phyloP scores from a whole-genome alignment of 2,329 filamentous ascomycete species.

The Blastomyces silverae region DNA sequence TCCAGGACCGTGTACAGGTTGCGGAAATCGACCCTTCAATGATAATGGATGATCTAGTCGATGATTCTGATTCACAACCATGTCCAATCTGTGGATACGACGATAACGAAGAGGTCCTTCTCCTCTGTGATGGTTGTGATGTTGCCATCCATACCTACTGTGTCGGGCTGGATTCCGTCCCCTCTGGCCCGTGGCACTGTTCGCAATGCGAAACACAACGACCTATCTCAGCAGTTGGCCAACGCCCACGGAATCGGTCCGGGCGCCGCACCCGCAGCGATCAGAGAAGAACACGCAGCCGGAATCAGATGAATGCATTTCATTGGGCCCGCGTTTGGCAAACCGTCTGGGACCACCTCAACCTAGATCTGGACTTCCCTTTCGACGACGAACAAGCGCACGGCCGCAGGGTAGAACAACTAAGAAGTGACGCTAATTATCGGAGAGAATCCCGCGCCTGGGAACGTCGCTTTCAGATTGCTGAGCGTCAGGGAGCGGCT shows the following conservation, averaged over 20 bases:
- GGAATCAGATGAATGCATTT: conserved; percentile 43
- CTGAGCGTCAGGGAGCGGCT: conserved; percentile 67
- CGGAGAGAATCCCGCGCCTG: conserved; percentile 61
- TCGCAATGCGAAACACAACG: conserved; percentile 61
- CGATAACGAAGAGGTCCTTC: conserved; percentile 74
- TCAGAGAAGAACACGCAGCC: conserved; percentile 37
- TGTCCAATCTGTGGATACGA: conserved; percentile 78
- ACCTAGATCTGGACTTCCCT: conserved; percentile 76
- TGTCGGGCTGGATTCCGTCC: conserved; percentile 70
- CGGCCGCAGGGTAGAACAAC: conserved; percentile 51
- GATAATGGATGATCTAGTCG: conserved; percentile 59
- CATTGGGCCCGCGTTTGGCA: conserved; percentile 79
- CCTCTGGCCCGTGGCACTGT: conserved; percentile 81
- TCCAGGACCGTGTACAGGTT: conserved; percentile 58
- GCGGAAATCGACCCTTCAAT: conserved; percentile 75
- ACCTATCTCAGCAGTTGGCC: conserved; percentile 31
- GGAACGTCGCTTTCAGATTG: conserved; percentile 77
- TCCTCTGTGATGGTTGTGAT: conserved; percentile 89
- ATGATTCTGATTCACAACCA: conserved; percentile 60
- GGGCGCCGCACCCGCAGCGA: conserved; percentile 44
- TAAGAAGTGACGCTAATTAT: conserved; percentile 44
- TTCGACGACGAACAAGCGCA: conserved; percentile 65
- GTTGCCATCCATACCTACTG: conserved; percentile 88
- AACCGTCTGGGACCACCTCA: conserved; percentile 71
- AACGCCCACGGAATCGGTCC: conserved; percentile 40